Conservation (phyloP, 176 grass and related monocot genomes). For the Coix lacrymajobi region DNA sequence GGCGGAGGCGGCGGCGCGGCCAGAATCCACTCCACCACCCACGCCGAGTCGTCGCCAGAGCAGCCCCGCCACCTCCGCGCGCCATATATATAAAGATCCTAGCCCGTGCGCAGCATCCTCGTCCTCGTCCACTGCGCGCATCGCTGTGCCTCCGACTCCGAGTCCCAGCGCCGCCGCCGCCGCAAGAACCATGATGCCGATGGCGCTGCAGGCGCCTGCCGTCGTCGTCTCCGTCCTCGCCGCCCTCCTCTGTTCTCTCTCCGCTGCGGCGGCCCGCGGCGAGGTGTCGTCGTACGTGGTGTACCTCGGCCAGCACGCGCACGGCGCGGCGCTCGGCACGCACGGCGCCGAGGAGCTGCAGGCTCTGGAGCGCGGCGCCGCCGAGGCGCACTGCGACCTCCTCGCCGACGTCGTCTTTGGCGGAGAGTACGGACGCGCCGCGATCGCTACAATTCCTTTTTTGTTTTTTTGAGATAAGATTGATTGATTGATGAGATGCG, state of each 20-base stretch:
- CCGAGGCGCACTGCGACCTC: constrained; percentile 55
- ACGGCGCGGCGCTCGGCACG: constrained; percentile 19
- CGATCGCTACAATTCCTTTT: neutral
- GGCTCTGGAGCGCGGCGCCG: constrained; percentile 23
- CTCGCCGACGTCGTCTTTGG: constrained; percentile 68
- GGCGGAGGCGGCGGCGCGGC: neutral
- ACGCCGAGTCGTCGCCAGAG: neutral
- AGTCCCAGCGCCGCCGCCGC: neutral
- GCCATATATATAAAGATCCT: neutral
- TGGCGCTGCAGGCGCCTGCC: too few species aligned
- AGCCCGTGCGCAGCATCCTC: too few species aligned
- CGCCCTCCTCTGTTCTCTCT: constrained; percentile 2
- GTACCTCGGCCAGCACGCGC: constrained; percentile 79
- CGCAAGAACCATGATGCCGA: neutral
- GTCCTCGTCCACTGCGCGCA: too few species aligned
- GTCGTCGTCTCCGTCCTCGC: neutral
- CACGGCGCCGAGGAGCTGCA: neutral
- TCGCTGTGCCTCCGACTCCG: too few species aligned
- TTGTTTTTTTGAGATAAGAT: neutral
- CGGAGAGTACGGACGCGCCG: constrained; percentile 49
- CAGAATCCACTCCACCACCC: neutral
- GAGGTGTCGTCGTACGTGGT: constrained; percentile 65
- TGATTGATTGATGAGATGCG: neutral
- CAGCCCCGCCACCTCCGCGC: neutral
- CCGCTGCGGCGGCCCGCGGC: neutral